Percentiles rank a stretch among this genome's conserved stretches.
phyloP scores from a whole-genome alignment of 331 rosid species.

The Cydonia oblonga region DNA sequence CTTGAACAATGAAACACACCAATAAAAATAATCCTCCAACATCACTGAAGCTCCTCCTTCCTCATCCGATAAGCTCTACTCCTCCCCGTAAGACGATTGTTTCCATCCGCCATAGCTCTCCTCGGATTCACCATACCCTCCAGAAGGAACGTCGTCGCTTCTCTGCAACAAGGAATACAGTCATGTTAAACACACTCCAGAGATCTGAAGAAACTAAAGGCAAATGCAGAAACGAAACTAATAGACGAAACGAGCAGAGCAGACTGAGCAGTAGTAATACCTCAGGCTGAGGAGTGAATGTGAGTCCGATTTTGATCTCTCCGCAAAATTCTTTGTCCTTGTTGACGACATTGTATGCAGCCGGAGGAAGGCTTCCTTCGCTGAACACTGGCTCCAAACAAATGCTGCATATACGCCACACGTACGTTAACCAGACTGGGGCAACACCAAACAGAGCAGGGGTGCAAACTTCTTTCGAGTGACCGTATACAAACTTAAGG shows the following conservation, averaged over 20 bases:
- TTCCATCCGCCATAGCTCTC: background rate
- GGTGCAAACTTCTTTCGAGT: background rate
- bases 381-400: constrained; percentile 33
- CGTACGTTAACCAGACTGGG: background rate
- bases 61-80: constrained; percentile 26
- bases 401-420: constrained; percentile 28
- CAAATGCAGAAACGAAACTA: background rate
- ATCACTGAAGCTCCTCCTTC: background rate
- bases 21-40: background rate
- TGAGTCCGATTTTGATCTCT: constrained; percentile 45
- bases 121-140: background rate
- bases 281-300: constrained; percentile 28
- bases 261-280: background rate
- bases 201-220: background rate
- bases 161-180: background rate
- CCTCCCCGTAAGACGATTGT: constrained; percentile 9
- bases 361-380: constrained; percentile 44
- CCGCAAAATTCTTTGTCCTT: constrained; percentile 40
- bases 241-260: background rate
- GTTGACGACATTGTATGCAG: constrained; percentile 54
- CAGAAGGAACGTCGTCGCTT: background rate
- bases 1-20: background rate
- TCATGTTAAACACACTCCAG: background rate
- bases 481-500: too few relatives aligned
- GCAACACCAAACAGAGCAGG: background rate